Base-by-base conservation (phyloP, 2,329 filamentous ascomycete species). In the Huntiella omanensis region DNA sequence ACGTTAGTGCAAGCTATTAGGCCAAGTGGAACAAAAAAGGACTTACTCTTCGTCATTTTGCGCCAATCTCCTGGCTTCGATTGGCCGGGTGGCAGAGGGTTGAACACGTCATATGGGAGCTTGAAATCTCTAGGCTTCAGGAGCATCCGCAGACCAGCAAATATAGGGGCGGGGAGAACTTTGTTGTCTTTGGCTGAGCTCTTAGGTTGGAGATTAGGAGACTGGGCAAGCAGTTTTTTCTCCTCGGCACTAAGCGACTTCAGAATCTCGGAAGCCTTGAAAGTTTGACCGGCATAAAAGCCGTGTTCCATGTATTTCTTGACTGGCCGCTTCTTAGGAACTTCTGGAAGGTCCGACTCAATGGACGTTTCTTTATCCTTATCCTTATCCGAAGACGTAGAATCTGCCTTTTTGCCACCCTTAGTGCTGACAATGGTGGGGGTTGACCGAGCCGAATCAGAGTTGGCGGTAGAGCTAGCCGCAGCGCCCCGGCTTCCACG, bases 21-120 rank as follows among this genome's bases (percentile, higher is more conserved):
- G 8, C 7, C 16, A 12, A 15, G n/a, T 13, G 12, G 16, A 37
- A 8, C 8, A 28, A 22, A 15, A 4, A 33, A 11, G 10, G 38
- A 62, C 80, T 67, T 67, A 92, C 84, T 96, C 62, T 83, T 91
- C 52, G 85, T 87, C 54, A 91, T 80, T 59, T 88, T 88, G 54
- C 79, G 78, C 82, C 87, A 98, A 55, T 93, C 85, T 53, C 92
- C 80, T 1, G 88, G 87, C 62, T 93, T 94, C 17, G 86, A 83
- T 58, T 94, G 83, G 43, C 83, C 85, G 1, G 78, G 75, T 3
- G 84, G 81, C 15, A 93, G 71, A 2, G 88, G 88, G 46, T 85
- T 83, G 66, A 88, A 96, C 41, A 94, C 70, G 58, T 94, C 82
- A 56, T 77, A 95, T 0, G 91, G 91, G 28, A 98, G 66, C 60